Conservation (phyloP, 257 asterid genomes). For the Henckelia pumila region DNA sequence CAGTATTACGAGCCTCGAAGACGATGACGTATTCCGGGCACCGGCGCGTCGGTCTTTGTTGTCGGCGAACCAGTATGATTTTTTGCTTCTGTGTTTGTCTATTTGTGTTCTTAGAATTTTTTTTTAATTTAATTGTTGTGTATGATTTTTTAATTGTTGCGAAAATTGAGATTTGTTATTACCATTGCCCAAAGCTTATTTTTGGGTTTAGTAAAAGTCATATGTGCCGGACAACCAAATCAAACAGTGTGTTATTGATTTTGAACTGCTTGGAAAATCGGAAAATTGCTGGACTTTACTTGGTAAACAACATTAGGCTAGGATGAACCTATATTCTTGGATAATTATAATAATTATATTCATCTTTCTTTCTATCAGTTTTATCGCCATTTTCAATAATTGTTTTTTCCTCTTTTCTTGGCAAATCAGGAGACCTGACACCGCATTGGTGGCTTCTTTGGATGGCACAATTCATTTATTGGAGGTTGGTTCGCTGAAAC, state of each 20-base stretch:
- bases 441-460: constrained; percentile 77
- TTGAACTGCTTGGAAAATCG: background rate
- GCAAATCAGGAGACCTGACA: constrained; percentile 53
- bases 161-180: too few species aligned
- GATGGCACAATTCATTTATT: constrained; percentile 74
- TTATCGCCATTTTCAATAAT: background rate
- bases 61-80: constrained; percentile 42
- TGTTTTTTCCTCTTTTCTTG: background rate
- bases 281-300: background rate
- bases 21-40: constrained; percentile 30
- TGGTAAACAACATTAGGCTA: background rate
- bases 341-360: background rate
- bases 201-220: too few species aligned
- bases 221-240: background rate
- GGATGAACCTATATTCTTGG: background rate
- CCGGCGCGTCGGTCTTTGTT: constrained; percentile 55
- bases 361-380: background rate
- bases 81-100: background rate
- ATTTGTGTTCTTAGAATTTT: too few species aligned
- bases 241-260: background rate
- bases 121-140: too few species aligned
- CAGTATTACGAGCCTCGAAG: constrained; percentile 13
- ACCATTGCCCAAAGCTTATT: too few species aligned
- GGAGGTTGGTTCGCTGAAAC: constrained; percentile 62
- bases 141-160: background rate